Evolutionary conservation across 352 stramenopile genomes (phyloP).

Genomic region (Phytopythium oedochilum): DNA sequence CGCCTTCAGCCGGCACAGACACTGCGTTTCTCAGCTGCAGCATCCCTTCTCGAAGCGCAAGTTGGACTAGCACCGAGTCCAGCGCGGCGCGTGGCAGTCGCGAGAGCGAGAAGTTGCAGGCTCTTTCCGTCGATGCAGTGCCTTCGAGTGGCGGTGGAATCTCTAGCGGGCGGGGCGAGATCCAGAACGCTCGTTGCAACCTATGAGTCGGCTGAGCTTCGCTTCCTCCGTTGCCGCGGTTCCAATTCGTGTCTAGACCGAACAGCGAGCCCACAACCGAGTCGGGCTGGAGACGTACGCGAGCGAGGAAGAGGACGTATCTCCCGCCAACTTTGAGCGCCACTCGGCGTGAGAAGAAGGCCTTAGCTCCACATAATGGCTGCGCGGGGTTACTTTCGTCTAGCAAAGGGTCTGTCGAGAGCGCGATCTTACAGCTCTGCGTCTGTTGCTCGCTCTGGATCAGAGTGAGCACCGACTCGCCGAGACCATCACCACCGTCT

Average conservation of each 20-base stretch:
- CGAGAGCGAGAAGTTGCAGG: neutral
- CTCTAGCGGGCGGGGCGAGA: constrained; percentile 10
- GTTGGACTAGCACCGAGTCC: constrained; percentile 20
- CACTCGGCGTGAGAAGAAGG: neutral
- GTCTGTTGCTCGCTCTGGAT: neutral
- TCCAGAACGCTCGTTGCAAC: constrained; percentile 13
- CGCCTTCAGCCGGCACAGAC: neutral
- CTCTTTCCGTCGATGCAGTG: neutral
- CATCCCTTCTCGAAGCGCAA: constrained; percentile 12
- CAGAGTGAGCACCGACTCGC: neutral
- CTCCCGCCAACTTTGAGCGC: constrained; percentile 27
- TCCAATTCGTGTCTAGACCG: constrained; percentile 11
- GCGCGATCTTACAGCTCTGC: neutral
- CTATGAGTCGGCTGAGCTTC: neutral
- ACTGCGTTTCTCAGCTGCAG: neutral
- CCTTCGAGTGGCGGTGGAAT: neutral
- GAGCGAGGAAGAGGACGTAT: constrained; percentile 27
- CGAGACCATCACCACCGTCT: neutral
- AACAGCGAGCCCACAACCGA: constrained; percentile 15
- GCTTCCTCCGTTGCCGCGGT: neutral
- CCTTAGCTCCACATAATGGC: neutral
- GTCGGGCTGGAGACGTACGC: neutral
- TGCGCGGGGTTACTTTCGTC: neutral
- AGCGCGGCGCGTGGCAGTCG: constrained; percentile 11
- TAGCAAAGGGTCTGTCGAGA: neutral